Evolutionary conservation across 352 stramenopile species (phyloP), one percentile per base, ranked within the genome.

Genomic region (Phytopythium oedochilum): DNA sequence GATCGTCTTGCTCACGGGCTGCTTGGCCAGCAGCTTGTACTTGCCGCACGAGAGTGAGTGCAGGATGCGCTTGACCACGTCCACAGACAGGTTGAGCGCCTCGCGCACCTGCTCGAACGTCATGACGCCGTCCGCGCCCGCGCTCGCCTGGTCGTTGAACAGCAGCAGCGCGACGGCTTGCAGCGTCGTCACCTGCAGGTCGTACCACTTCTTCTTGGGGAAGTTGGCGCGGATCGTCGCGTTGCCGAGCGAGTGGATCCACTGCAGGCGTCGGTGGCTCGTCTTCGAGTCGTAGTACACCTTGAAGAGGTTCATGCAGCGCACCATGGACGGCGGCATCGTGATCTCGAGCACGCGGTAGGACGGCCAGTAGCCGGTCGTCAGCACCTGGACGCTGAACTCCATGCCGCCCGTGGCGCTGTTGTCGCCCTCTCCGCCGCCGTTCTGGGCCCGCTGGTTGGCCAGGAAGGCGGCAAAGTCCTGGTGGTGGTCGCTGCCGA

Each of bases 1-100:
- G 75, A 99, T 98, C 53, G 94, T 98, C 72, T 98, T 98, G 44
- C 84, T 86, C 17, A 73, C 70, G 20, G 96, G 96, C 20, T 75
- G 86, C 78, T 99, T 99, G 35, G 71, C 91, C 52, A 99, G 71
- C 45, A 99, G 76, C 71, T 99, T 99, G 78, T 98, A 98, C 75
- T 99, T 99, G 58, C 97, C 97, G 60, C 97, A 99, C 49, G 86
- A 98, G 12, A 99, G 73, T 36, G 96, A 99, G 75, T 99, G 97
- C 78, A 99, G 85, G 51, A 98, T 96, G 50, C 96, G 94, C 78
- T 99, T 99, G 40, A 99, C 75, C 15, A 98, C 92, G 47, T 97
- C 89, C 20, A 98, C 94, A 38, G 96, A 89, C 44, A 99, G 58
- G 68, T 99, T 98, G 32, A 99, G 74, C 35, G 80, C 86, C 58